Percentiles rank a stretch among this genome's conserved stretches.
These are phyloP conservation scores for Colletotrichum spinosum DNA, from an alignment of 2,329 filamentous ascomycete genomes.

Conservation along the genomic window DNA sequence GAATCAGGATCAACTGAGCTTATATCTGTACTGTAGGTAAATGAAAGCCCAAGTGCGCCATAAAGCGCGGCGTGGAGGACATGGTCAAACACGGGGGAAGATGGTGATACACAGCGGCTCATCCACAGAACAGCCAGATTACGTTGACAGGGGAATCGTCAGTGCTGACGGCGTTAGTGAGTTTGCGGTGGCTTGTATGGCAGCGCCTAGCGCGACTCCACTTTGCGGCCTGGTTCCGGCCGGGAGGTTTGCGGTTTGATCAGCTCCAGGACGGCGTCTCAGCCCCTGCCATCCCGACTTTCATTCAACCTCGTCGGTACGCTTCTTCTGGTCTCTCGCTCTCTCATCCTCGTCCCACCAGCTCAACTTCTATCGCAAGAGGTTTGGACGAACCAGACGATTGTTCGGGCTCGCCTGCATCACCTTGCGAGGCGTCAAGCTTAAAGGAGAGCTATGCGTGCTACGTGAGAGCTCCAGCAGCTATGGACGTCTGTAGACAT, in stretches of 20 bases:
- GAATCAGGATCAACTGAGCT: no score
- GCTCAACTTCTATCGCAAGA: conserved; percentile 1
- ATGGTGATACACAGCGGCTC: conserved; percentile 33
- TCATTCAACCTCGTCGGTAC: conserved; percentile 1
- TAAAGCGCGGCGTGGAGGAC: conserved; percentile 4
- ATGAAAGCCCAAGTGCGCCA: not conserved
- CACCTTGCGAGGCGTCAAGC: conserved; percentile 10
- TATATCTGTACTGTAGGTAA: no score
- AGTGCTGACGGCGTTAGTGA: conserved; percentile 15
- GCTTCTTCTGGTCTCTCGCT: no score
- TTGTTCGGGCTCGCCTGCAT: conserved; percentile 1
- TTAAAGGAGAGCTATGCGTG: conserved; percentile 1
- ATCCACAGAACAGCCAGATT: conserved; percentile 17
- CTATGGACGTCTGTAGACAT: conserved; percentile 1
- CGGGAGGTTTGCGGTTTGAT: conserved; percentile 40
- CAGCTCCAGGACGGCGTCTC: conserved; percentile 39
- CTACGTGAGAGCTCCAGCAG: conserved; percentile 10
- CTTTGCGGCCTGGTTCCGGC: conserved; percentile 14
- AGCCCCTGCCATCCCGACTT: conserved; percentile 32
- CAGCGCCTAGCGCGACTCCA: conserved; percentile 3
- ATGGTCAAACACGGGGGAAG: conserved; percentile 34
- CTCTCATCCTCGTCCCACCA: no score
- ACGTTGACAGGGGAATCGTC: conserved; percentile 23
- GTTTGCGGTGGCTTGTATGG: not conserved
- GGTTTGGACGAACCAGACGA: conserved; percentile 19